Conservation (phyloP, 2,329 filamentous ascomycete species). For the Colletotrichum sojae region DNA sequence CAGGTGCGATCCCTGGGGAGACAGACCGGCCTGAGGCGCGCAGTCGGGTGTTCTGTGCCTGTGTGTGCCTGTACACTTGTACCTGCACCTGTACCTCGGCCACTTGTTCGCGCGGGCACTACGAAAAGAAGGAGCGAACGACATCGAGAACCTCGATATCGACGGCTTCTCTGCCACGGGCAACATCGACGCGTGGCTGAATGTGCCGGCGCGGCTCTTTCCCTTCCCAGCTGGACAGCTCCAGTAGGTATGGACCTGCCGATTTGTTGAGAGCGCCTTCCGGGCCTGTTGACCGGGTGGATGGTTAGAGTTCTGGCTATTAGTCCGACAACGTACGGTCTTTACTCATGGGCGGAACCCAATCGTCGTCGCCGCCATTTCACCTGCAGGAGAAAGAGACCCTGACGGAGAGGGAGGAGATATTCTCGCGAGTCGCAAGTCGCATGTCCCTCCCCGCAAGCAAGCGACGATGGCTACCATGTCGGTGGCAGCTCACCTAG, state of each 20-base stretch:
- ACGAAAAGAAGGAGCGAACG: too few species aligned
- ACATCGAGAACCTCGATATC: too few species aligned
- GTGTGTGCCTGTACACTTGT: neutral
- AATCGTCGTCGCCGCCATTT: too few species aligned
- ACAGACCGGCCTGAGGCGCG: too few species aligned
- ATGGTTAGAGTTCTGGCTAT: conserved; percentile 4
- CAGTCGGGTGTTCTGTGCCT: neutral
- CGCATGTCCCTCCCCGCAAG: conserved; percentile 25
- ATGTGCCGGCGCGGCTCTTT: neutral
- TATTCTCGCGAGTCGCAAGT: too few species aligned
- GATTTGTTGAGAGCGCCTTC: neutral
- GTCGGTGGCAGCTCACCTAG: neutral
- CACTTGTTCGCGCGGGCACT: too few species aligned
- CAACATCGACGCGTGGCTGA: conserved; percentile 17
- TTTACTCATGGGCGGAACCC: too few species aligned
- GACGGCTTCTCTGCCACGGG: neutral
- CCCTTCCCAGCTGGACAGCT: conserved; percentile 11
- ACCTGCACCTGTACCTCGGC: neutral
- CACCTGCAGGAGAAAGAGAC: too few species aligned
- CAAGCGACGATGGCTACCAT: conserved; percentile 26
- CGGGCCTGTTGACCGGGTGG: neutral
- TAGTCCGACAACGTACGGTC: neutral
- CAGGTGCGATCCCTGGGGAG: too few species aligned
- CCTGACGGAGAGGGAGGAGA: neutral
- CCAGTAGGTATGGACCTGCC: conserved; percentile 1